Base-by-base conservation (phyloP, 2,329 filamentous ascomycete genomes). In the Thelonectria discophora region DNA sequence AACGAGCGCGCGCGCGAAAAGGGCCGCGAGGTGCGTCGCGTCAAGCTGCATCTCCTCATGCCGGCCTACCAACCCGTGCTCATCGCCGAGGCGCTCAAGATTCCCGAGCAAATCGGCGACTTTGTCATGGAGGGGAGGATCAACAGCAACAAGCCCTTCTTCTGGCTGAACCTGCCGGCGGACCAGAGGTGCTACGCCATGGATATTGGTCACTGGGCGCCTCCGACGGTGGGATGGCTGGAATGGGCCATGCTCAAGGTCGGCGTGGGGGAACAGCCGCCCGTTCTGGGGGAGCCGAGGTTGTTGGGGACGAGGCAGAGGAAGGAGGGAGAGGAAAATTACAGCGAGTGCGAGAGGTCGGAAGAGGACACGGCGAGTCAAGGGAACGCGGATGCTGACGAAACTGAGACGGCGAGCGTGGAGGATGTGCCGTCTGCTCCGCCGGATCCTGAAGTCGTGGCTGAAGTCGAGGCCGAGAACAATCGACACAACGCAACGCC, bases 21-120 rank as follows among this genome's bases (percentile, higher is more conserved):
- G 55, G 72, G 69, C 32, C 69, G 61, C 34, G 70, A 54, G 32
- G 65, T 54, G 0, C 63, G 58, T 3, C 63, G 71, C 2, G 70
- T 73, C 30, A 71, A 71, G 20, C 58, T 80, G 3, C 77, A 79
- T 51, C 73, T 80, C 7, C 69, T 79, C 10, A 74, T 79, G 10
- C 78, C 78, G 0, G 77, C 77, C 7, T 79, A 79, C 50, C 73
- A 77, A 42, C 74, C 78, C 0, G 73, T 79, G 13, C 66, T 78
- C 20, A 72, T 79, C 13, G 72, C 72, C 18, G 76, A 79, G 39
- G 70, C 75, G 3, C 71, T 79, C 17, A 58, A 67, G 15, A 74
- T 79, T 1, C 76, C 77, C 0, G 74, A 77, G 0, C 73, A 76
- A 10, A 73, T 79, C 30, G 75, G 76, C 6, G 76, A 77, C 46